Conservation (phyloP, 2,329 filamentous ascomycete species). For the Aschersonia sp. region DNA sequence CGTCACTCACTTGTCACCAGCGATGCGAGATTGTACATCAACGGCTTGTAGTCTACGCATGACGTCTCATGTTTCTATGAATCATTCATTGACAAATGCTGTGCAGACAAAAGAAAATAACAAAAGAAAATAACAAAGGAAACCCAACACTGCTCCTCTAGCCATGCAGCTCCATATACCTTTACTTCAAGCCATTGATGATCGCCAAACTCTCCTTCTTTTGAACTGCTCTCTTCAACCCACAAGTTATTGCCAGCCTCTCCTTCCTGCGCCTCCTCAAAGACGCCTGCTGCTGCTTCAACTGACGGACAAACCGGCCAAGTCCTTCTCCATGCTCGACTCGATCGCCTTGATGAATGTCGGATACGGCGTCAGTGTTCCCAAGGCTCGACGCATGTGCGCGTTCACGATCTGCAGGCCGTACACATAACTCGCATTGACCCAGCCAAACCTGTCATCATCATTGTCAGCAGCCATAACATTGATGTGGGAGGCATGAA, state of each 20-base stretch:
- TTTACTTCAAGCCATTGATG: neutral
- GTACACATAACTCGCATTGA: conserved; percentile 95
- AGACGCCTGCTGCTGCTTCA: neutral
- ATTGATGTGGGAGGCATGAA: no score
- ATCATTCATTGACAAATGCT: no score
- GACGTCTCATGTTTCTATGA: no score
- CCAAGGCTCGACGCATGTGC: conserved; percentile 79
- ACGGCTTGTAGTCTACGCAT: no score
- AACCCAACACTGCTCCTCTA: neutral
- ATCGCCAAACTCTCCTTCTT: no score
- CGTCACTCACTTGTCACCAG: no score
- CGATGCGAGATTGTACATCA: no score
- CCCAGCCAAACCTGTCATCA: conserved; percentile 79
- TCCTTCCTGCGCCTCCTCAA: no score
- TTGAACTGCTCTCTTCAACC: no score
- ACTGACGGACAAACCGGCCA: conserved; percentile 25
- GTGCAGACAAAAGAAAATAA: no score
- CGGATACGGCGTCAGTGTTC: conserved; percentile 75
- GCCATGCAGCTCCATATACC: neutral
- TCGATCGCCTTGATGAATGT: conserved; percentile 60
- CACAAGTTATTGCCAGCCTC: no score
- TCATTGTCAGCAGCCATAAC: neutral
- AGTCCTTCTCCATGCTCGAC: conserved; percentile 35
- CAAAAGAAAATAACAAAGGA: no score
- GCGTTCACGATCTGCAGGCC: conserved; percentile 79